These are phyloP conservation scores for Argentina anserina DNA, from an alignment of 306 rosid genomes.

Conservation along the genomic window DNA sequence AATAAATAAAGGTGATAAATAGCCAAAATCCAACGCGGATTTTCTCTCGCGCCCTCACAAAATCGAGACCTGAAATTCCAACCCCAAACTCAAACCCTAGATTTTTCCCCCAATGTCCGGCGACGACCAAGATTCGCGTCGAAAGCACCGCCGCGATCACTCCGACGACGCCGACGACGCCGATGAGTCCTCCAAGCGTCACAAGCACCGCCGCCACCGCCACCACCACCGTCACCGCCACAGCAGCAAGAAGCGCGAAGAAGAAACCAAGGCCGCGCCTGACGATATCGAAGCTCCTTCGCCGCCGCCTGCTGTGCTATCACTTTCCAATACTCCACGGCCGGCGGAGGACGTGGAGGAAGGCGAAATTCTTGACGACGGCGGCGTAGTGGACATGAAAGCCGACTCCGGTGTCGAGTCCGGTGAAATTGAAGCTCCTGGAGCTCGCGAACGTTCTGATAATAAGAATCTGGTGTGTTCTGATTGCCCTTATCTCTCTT, in stretches of 20 bases:
- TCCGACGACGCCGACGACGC: constrained; percentile 50
- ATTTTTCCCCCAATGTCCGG: constrained; percentile 47
- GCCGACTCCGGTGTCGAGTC: constrained; percentile 44
- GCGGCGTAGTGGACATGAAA: constrained; percentile 29
- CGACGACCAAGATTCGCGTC: constrained; percentile 55
- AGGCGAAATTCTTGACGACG: constrained; percentile 91
- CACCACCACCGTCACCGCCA: constrained; percentile 61
- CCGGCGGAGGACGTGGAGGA: constrained; percentile 77
- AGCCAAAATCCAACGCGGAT: neutral
- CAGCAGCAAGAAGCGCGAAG: constrained; percentile 47
- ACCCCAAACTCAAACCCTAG: constrained; percentile 65
- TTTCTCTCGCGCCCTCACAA: neutral
- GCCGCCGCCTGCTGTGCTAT: constrained; percentile 22
- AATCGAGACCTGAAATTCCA: neutral
- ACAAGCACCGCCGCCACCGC: constrained; percentile 70
- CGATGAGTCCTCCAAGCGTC: constrained; percentile 71
- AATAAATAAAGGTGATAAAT: too few species aligned
- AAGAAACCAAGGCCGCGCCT: constrained; percentile 29
- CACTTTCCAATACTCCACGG: constrained; percentile 13
- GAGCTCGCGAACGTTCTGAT: constrained; percentile 37
- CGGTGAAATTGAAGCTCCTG: constrained; percentile 46
- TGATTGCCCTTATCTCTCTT: constrained; percentile 5
- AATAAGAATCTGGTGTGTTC: constrained; percentile 56
- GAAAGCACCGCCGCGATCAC: constrained; percentile 51
- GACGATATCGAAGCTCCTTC: constrained; percentile 31